Base-by-base conservation (phyloP, 2,329 filamentous ascomycete genomes). In the Lithohypha guttulata region DNA sequence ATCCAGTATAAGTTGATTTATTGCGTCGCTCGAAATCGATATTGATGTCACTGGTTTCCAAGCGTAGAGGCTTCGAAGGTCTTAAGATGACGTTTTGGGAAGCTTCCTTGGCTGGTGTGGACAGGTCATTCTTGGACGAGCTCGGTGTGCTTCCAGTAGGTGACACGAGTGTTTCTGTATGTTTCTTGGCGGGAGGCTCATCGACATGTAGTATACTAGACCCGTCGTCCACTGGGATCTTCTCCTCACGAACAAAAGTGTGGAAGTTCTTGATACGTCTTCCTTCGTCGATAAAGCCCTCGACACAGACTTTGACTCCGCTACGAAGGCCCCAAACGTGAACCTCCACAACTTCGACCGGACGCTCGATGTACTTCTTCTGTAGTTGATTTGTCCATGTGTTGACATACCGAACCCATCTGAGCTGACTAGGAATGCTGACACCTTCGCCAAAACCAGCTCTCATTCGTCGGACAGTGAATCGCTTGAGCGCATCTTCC, bases 401-500 rank as follows among this genome's bases (percentile, higher is more conserved):
- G 53, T 94, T 82, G 7, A 95, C 84, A 55, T 98, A 98, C 20
- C 72, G 70, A 13, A 98, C 70, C 74, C 84, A 95, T 7, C 91
- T 73, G 43, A 93, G 60, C 59, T 98, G 91, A 49, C 85, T 94
- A 0, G 87, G 86, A 32, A 98, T 98, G 22, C 83, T 91, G 17
- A 98, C 81, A 3, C 91, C 91, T 2, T 79, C 73, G 1, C 89
- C 91, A 56, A 95, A 96, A 13, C 79, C 79, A 2, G 83, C 81
- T 34, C 86, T 69, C 91, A 98, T 98, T 19, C 91, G 73, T 35
- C 85, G 67, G 53, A 86, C 77, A 0, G 91, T 98, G 53, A 84
- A 84, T 13, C 75, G 63, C 41, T 71, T 64, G 44, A 83, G 59
- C 0, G 80, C 80, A 48, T 81, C 75, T 35, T 73, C 67, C 27